Evolutionary conservation across 768 basidiomycete genomes (phyloP).

Genomic region (Daedalea quercina): DNA sequence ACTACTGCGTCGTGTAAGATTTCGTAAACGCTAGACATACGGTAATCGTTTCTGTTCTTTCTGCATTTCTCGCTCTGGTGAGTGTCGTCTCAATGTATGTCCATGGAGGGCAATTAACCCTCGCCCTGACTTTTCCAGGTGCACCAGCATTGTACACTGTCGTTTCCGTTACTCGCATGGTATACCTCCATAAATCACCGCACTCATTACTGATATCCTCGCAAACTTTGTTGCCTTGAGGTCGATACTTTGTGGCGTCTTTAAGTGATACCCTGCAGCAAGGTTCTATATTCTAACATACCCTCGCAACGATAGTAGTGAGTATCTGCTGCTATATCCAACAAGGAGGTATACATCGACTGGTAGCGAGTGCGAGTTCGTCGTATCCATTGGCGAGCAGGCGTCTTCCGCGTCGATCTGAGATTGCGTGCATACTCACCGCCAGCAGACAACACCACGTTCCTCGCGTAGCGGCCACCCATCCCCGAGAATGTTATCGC

Average conservation of each 20-base stretch:
- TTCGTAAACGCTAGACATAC: not conserved
- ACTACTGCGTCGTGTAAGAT: not conserved
- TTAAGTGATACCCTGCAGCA: not conserved
- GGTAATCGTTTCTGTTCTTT: constrained; percentile 1
- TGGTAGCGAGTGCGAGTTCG: too few species aligned
- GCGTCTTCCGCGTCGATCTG: too few species aligned
- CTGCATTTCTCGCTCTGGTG: constrained; percentile 3
- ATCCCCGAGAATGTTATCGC: too few species aligned
- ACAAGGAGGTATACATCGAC: too few species aligned
- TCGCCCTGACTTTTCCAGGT: too few species aligned
- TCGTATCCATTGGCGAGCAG: too few species aligned
- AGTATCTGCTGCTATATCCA: too few species aligned
- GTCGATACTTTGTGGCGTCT: not conserved
- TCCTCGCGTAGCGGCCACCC: too few species aligned
- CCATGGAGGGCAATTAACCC: too few species aligned
- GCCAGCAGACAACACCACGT: too few species aligned
- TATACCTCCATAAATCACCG: not conserved
- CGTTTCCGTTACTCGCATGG: not conserved
- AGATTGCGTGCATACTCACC: too few species aligned
- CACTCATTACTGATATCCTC: not conserved
- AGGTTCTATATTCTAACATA: not conserved
- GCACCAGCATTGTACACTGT: not conserved
- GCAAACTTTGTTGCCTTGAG: not conserved
- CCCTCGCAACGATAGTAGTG: too few species aligned
- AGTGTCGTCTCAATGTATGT: not conserved